These are phyloP conservation scores for Lactarius pseudohatsudake DNA, from an alignment of 768 basidiomycete species.

Conservation along the genomic window DNA sequence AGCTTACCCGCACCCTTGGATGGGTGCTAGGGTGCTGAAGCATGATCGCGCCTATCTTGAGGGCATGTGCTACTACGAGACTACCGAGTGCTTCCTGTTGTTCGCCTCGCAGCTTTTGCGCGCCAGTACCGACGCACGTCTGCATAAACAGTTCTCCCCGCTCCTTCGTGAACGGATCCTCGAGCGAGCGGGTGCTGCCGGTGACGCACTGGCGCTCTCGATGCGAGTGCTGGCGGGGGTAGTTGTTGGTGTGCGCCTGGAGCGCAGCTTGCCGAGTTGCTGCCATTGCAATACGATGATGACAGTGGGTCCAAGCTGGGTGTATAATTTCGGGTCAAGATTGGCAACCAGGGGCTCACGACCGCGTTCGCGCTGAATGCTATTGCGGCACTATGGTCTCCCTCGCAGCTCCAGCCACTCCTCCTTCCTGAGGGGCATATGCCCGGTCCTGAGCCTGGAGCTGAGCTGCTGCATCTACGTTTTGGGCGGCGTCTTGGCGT, in stretches of 20 bases:
- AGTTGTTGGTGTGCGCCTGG: conserved; percentile 42
- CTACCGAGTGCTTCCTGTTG: conserved; percentile 52
- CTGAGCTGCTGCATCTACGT: too few species aligned
- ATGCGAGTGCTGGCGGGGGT: conserved; percentile 53
- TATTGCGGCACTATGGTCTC: conserved; percentile 36
- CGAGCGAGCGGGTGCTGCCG: conserved; percentile 50
- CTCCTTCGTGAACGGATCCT: conserved; percentile 46
- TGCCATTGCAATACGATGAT: conserved; percentile 51
- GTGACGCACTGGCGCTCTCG: conserved; percentile 55
- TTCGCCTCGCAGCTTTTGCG: conserved; percentile 49
- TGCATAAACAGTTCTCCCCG: conserved; percentile 41
- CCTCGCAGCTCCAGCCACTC: too few species aligned
- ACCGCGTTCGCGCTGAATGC: conserved; percentile 56
- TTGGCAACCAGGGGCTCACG: conserved; percentile 55
- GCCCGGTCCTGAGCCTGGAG: too few species aligned
- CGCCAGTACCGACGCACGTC: conserved; percentile 34
- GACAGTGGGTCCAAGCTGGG: conserved; percentile 56
- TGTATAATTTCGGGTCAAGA: conserved; percentile 56
- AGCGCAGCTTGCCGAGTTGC: conserved; percentile 45
- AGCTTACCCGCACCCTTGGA: conserved; percentile 45
- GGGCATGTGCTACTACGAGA: conserved; percentile 55
- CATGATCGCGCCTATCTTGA: conserved; percentile 55
- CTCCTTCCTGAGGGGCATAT: too few species aligned
- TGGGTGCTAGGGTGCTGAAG: conserved; percentile 52
- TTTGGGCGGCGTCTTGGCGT: too few species aligned